Percentiles rank a stretch among this genome's conserved stretches.
Evolutionary conservation across 805 yeast genomes (phyloP).

Genomic region (Candida ulmi): DNA sequence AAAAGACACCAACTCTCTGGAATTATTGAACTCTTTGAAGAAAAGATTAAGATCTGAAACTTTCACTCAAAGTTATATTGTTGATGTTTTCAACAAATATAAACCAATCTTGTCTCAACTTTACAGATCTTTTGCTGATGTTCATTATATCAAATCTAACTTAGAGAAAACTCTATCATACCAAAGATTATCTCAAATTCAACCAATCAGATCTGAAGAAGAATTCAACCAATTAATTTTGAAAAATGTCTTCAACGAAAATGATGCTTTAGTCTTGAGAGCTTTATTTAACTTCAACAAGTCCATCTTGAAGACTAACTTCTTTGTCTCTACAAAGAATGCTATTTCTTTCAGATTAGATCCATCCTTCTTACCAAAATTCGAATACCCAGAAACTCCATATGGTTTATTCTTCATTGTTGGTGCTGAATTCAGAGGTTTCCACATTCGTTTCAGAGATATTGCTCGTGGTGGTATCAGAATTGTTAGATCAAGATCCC

Average conservation of each 20-base stretch:
- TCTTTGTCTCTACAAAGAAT: conserved; percentile 88
- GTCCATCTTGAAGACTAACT: conserved; percentile 86
- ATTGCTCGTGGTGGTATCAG: conserved; percentile 98
- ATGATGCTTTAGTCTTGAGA: conserved; percentile 71
- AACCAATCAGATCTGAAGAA: conserved; percentile 66
- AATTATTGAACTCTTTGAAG: conserved; percentile 73
- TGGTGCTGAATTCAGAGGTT: conserved; percentile 95
- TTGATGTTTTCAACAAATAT: conserved; percentile 67
- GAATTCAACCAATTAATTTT: conserved; percentile 68
- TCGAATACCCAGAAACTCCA: conserved; percentile 90
- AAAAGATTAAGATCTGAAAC: conserved; percentile 91
- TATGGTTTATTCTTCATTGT: conserved; percentile 94
- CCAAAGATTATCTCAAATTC: conserved; percentile 75
- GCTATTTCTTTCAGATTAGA: conserved; percentile 90
- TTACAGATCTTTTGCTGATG: conserved; percentile 87
- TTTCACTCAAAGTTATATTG: conserved; percentile 78
- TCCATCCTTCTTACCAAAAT: conserved; percentile 75
- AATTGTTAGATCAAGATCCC: conserved; percentile 81
- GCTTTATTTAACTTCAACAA: conserved; percentile 83
- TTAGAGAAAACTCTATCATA: conserved; percentile 78
- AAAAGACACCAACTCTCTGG: conserved; percentile 62
- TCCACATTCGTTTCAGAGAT: conserved; percentile 95
- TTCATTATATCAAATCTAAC: conserved; percentile 70
- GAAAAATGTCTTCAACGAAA: conserved; percentile 69
- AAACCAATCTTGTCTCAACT: conserved; percentile 71